Evolutionary conservation across 176 grass and related monocot species (phyloP).

Genomic region (Triticum monococcum): DNA sequence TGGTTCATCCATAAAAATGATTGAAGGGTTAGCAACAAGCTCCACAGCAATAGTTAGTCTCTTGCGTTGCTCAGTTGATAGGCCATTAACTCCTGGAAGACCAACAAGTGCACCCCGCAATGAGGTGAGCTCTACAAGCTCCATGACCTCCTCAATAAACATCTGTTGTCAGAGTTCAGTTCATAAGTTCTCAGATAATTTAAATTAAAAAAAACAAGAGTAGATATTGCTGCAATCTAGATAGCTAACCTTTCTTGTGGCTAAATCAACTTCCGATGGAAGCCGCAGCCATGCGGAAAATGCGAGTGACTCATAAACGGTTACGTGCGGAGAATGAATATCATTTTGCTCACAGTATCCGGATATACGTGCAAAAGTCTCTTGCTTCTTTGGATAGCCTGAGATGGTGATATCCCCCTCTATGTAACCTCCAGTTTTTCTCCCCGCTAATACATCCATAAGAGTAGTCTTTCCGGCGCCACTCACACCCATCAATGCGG

Average conservation of each 20-base stretch:
- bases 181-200: slow-evolving; percentile 11
- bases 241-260: slow-evolving; percentile 61
- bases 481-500: slow-evolving; percentile 88
- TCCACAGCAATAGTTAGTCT: slow-evolving; percentile 91
- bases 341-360: slow-evolving; percentile 97
- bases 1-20: slow-evolving; percentile 97
- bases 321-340: slow-evolving; percentile 91
- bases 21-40: slow-evolving; percentile 87
- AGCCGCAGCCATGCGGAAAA: slow-evolving; percentile 91
- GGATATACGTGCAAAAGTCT: slow-evolving; percentile 88
- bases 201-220: slow-evolving; percentile 10
- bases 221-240: slow-evolving; percentile 18
- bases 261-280: slow-evolving; percentile 48
- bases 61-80: slow-evolving; percentile 92
- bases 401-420: slow-evolving; percentile 77
- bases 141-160: slow-evolving; percentile 91
- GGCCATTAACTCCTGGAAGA: slow-evolving; percentile 76
- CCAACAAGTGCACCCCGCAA: slow-evolving; percentile 78
- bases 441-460: slow-evolving; percentile 91
- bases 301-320: slow-evolving; percentile 73
- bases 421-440: slow-evolving; percentile 85
- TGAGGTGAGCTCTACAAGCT: slow-evolving; percentile 80
- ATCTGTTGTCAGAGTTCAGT: slow-evolving; percentile 52
- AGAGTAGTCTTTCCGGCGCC: slow-evolving; percentile 91
- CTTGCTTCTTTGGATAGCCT: slow-evolving; percentile 92